Base-by-base conservation (phyloP, 2,329 filamentous ascomycete genomes). In the Amesomyces nigricolor region DNA sequence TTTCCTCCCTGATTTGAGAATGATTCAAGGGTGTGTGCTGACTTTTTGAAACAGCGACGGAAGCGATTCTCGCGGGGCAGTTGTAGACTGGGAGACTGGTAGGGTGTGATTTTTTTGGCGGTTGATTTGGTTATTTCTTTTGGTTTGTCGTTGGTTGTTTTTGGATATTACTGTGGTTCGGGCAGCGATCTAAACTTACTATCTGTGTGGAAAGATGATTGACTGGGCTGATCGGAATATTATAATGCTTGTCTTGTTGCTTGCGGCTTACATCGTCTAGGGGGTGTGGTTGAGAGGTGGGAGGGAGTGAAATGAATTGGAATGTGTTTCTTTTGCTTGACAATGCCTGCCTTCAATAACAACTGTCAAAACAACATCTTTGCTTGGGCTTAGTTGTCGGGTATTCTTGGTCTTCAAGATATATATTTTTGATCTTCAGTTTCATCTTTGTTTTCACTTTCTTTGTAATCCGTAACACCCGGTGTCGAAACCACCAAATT, bases 21-120 rank as follows among this genome's bases (percentile, higher is more conserved):
- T 19, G 17, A 19, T 52, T 53, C 47, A 67, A 22, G 35, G 29
- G 16, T 6, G 38, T 39, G 16, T 32, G 4, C 53, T 56, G 48
- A 56, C 53, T 42, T 19, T 16, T 14, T n/a, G 11, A 10, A 45
- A 19, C 64, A 81, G 88, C 88, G 63, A 91, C 88, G 56, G 88
- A 91, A 72, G 88, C 88, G 51, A 78, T 91, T 59, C 76, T 92
- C 51, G 89, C 87, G 47, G 88, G 88, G 49, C 85, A 90, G 67
- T 73, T 91, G 64, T 91, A 80, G 67, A 51, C 30, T 49, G 40
- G 26, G 46, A 16, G 6, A 26, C 42, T 29, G 45, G 32, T 11
- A 11, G 19, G 22, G 42, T 35, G 32, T 16, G 17, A 16, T 32
- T 13, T 45, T 47, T 49, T 11, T 26, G 32, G n/a, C 37, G 22